Conservation (phyloP, 768 basidiomycete genomes). For the Melanogaster broomeanus region DNA sequence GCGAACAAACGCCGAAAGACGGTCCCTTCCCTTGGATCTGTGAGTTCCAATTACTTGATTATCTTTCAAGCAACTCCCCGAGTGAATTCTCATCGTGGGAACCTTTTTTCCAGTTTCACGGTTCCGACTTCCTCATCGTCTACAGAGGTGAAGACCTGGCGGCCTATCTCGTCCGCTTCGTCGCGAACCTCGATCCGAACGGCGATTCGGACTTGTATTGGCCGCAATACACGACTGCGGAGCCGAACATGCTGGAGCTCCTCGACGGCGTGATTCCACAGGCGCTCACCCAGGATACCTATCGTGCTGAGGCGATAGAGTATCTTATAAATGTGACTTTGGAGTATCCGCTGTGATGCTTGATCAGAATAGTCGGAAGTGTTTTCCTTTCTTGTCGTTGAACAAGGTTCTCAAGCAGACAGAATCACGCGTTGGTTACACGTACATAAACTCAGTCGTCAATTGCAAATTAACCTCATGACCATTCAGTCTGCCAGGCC, state of each 20-base stretch:
- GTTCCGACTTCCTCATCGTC: constrained; percentile 43
- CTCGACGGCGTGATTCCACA: constrained; percentile 36
- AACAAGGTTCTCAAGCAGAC: no score
- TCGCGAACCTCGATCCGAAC: constrained; percentile 40
- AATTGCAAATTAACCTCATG: no score
- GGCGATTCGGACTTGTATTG: constrained; percentile 35
- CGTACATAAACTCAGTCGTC: no score
- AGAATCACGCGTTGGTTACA: no score
- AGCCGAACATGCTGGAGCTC: constrained; percentile 43
- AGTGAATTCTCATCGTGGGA: not conserved
- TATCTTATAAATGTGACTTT: constrained; percentile 24
- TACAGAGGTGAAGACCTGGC: constrained; percentile 45
- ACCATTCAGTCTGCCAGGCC: no score
- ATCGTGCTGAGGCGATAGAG: constrained; percentile 39
- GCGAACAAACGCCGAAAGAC: constrained; percentile 49
- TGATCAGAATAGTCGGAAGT: no score
- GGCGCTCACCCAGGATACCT: constrained; percentile 44
- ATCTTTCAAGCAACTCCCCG: no score
- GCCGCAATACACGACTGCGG: constrained; percentile 42
- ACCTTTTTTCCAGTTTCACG: constrained; percentile 36
- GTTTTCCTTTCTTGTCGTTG: no score
- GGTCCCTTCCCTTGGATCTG: constrained; percentile 45
- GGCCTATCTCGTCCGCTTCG: constrained; percentile 32
- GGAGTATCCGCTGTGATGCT: constrained; percentile 9
- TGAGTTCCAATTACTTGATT: constrained; percentile 16